Evolutionary conservation across 768 basidiomycete genomes (phyloP), one percentile per base, ranked within the genome.

Genomic region (Daedaleopsis nitida): DNA sequence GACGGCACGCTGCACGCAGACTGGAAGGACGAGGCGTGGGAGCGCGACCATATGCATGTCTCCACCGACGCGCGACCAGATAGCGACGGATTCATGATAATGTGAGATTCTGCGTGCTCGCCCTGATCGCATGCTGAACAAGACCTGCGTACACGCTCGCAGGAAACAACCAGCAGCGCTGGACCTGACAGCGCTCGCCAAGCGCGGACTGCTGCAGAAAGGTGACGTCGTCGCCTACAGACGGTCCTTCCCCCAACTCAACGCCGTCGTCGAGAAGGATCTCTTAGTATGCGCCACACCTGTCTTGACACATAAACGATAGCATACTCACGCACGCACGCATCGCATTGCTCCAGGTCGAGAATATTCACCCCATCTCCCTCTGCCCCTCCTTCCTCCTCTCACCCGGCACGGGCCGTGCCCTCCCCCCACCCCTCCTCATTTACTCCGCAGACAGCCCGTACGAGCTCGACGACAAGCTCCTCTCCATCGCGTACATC

Each of bases 1-100:
- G 67, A 75, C 14, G 85, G 85, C 1, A 78, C 73, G 9, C 57
- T 84, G 37, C 79, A 83, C 34, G 85, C 80, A 13, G 77, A 82
- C 42, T 86, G 85, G 84, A 88, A 88, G 66, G 86, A 88, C 66
- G 83, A 86, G 37, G 78, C 76, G 37, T 88, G 86, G 86, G 78
- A 79, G 51, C 71, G 70, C 42, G 79, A 81, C 6, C 80, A 84
- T 56, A 67, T 42, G 6, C 80, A 84, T 56, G 68, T 42, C 54
- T 60, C 54, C 24, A 32, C 14, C 19, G 21, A 49, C 23, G 13
- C 47, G 50, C 39, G 48, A 54, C 17, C n/a, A 38, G 52, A 32
- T 49, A 42, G 27, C 45, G 32, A 27, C 39, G 38, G 19, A 48
- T 60, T 0, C 32, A n/a, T 17, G 5, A 38, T 37, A 23, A 9